These are phyloP conservation scores for Silene coronaria DNA, from an alignment of 179 eudicot species.

Conservation along the genomic window DNA sequence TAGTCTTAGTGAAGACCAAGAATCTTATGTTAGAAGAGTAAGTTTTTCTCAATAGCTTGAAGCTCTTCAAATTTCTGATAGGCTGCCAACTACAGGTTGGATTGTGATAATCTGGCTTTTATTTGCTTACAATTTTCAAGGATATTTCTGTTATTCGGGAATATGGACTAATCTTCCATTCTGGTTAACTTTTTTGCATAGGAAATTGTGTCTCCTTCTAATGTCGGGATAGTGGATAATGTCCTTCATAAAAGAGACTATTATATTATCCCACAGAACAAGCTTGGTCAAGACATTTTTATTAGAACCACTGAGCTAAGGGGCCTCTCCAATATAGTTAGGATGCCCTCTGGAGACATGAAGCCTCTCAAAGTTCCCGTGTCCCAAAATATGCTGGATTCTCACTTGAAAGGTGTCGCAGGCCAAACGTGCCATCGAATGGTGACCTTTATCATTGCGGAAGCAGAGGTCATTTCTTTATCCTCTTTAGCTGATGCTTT, in stretches of 20 bases:
- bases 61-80: background rate
- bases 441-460: conserved; percentile 75
- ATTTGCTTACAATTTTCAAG: background rate
- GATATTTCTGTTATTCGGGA: background rate
- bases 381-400: conserved; percentile 73
- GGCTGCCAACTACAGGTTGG: background rate
- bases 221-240: conserved; percentile 43
- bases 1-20: conserved; percentile 63
- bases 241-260: conserved; percentile 68
- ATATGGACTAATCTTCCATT: conserved; percentile 8
- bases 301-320: conserved; percentile 63
- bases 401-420: conserved; percentile 65
- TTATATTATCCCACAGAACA: conserved; percentile 75
- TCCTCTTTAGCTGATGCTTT: background rate
- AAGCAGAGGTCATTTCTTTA: conserved; percentile 64
- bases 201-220: conserved; percentile 61
- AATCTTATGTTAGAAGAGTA: conserved; percentile 40
- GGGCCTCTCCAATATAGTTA: conserved; percentile 63
- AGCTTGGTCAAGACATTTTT: conserved; percentile 87
- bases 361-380: conserved; percentile 83
- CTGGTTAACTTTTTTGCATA: conserved; percentile 23
- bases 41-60: conserved; percentile 15
- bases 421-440: conserved; percentile 47
- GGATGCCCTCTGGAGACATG: conserved; percentile 85
- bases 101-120: background rate